Percentiles rank a stretch among this genome's conserved stretches.
Evolutionary conservation across 2,329 filamentous ascomycete genomes (phyloP).

Genomic region (Neonectria sp.): DNA sequence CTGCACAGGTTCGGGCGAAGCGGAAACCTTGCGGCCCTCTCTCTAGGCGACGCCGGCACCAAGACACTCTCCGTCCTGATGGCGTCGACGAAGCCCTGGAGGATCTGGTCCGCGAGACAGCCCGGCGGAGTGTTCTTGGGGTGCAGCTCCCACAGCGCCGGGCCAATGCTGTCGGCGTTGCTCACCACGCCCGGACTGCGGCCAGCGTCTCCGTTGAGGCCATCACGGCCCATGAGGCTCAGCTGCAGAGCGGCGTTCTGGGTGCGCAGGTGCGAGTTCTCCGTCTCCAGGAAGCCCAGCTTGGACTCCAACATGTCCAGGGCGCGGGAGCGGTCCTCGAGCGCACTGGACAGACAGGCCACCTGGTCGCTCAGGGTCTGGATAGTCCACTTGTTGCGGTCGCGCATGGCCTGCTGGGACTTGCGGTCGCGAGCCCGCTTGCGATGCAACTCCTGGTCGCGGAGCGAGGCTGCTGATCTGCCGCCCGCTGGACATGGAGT

Average conservation of each 20-base stretch:
- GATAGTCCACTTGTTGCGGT: constrained; percentile 52
- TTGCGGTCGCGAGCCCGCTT: constrained; percentile 52
- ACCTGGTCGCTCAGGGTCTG: constrained; percentile 49
- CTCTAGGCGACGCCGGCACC: constrained; percentile 16
- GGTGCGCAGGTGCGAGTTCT: constrained; percentile 49
- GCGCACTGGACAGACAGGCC: constrained; percentile 41
- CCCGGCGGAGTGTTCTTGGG: constrained; percentile 43
- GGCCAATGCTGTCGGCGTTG: constrained; percentile 23
- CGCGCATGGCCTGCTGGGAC: constrained; percentile 53
- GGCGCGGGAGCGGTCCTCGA: constrained; percentile 44
- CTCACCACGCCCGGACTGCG: constrained; percentile 31
- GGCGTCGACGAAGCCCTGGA: constrained; percentile 47
- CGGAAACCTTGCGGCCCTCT: constrained; percentile 34
- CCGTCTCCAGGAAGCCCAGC: constrained; percentile 43
- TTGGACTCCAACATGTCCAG: constrained; percentile 36
- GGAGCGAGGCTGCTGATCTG: not conserved
- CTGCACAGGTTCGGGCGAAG: constrained; percentile 45
- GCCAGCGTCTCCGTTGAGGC: constrained; percentile 11
- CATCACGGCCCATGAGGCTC: constrained; percentile 45
- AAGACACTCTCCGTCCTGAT: constrained; percentile 37
- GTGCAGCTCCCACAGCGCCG: constrained; percentile 43
- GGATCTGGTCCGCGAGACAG: constrained; percentile 49
- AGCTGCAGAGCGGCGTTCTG: constrained; percentile 50
- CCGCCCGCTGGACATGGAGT: too few relatives aligned
- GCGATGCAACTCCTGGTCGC: constrained; percentile 45